A percentile compares a stretch with the other conserved stretches of the same genome.
These are phyloP conservation scores for Trichoderma asperellum DNA, from an alignment of 2,329 filamentous ascomycete species.

Conservation along the genomic window DNA sequence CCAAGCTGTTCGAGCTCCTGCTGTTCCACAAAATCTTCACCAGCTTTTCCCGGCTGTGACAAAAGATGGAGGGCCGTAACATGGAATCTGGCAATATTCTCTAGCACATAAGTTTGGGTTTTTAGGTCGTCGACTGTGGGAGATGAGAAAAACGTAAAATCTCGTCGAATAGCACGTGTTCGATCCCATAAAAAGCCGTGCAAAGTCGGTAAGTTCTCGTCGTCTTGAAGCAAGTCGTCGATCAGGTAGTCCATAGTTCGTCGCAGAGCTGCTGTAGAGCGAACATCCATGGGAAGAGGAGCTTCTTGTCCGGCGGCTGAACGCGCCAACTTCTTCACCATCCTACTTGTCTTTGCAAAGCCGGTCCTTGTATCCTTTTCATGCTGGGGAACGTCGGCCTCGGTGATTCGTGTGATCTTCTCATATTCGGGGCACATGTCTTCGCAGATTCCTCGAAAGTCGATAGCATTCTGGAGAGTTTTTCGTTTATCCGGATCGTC, in stretches of 20 bases:
- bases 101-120: conserved; percentile 65
- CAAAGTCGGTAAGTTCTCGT: conserved; percentile 57
- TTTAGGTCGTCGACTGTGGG: conserved; percentile 61
- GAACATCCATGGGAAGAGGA: conserved; percentile 69
- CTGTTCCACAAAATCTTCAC: conserved; percentile 66
- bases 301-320: conserved; percentile 71
- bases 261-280: conserved; percentile 61
- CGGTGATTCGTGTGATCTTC: conserved; percentile 64
- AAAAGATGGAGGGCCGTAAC: conserved; percentile 67
- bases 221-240: conserved; percentile 59
- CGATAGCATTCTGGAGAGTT: conserved; percentile 64
- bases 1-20: conserved; percentile 70
- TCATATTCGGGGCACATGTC: conserved; percentile 73
- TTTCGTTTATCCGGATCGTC: conserved; percentile 68
- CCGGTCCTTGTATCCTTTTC: conserved; percentile 55
- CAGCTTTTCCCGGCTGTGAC: conserved; percentile 58
- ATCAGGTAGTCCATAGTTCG: conserved; percentile 67
- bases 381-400: conserved; percentile 59
- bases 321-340: conserved; percentile 70
- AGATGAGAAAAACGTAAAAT: conserved; percentile 69
- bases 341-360: conserved; percentile 55
- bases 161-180: conserved; percentile 67
- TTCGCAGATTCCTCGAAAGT: conserved; percentile 70
- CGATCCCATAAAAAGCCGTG: conserved; percentile 72
- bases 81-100: conserved; percentile 69